These are phyloP conservation scores for Solanum commersonii DNA, from an alignment of 257 asterid genomes.

Conservation along the genomic window DNA sequence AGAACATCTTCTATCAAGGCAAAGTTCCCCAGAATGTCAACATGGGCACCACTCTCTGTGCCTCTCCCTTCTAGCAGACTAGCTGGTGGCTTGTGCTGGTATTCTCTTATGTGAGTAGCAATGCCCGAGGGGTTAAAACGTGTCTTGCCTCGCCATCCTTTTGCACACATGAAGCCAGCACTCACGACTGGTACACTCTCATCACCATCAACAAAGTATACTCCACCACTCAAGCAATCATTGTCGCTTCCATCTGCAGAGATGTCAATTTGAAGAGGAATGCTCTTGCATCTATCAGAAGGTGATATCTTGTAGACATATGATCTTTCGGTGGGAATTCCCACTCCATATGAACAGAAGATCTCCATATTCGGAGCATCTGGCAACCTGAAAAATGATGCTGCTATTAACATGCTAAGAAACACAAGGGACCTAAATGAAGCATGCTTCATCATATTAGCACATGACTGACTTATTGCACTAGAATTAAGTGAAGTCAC, in stretches of 20 bases:
- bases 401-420: neutral
- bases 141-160: conserved; percentile 77
- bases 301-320: conserved; percentile 66
- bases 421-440: neutral
- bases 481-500: neutral
- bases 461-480: neutral
- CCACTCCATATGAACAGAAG: conserved; percentile 66
- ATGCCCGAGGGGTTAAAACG: conserved; percentile 78
- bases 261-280: conserved; percentile 76
- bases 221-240: conserved; percentile 74
- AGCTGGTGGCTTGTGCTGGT: conserved; percentile 63
- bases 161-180: conserved; percentile 86
- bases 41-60: conserved; percentile 65
- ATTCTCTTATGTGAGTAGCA: conserved; percentile 52
- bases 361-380: conserved; percentile 90
- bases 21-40: conserved; percentile 80
- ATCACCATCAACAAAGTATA: conserved; percentile 68
- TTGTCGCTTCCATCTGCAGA: conserved; percentile 48
- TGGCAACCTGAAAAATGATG: conserved; percentile 49
- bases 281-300: conserved; percentile 47
- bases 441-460: neutral
- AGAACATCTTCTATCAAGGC: conserved; percentile 74
- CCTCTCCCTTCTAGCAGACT: conserved; percentile 84
- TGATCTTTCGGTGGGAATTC: conserved; percentile 79
- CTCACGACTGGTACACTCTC: conserved; percentile 61